These are phyloP conservation scores for Lipomyces spencermartinsiae DNA, from an alignment of 805 yeast genomes.

Conservation along the genomic window DNA sequence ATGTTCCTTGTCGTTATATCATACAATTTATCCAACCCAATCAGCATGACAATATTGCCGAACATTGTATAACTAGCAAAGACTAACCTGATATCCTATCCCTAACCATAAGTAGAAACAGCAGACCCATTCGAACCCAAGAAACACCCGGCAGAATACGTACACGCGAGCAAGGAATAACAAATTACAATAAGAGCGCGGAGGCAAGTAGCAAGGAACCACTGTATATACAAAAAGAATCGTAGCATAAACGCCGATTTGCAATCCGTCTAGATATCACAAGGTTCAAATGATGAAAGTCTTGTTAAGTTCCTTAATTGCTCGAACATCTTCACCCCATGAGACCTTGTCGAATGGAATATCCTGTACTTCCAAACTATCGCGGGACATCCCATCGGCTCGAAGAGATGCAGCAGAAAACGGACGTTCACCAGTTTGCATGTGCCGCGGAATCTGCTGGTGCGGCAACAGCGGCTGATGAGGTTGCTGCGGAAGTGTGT, in stretches of 20 bases:
- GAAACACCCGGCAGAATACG: neutral
- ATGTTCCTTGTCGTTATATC: neutral
- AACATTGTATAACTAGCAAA: neutral
- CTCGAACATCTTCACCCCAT: slow-evolving; percentile 45
- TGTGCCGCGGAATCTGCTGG: slow-evolving; percentile 22
- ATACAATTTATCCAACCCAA: slow-evolving; percentile 1
- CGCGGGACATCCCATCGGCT: slow-evolving; percentile 41
- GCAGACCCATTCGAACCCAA: neutral
- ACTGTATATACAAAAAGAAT: neutral
- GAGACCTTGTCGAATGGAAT: slow-evolving; percentile 41
- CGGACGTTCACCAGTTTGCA: slow-evolving; percentile 13
- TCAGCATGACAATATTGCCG: neutral
- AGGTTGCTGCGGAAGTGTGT: slow-evolving; percentile 14
- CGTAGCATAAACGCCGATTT: neutral
- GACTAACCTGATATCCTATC: neutral
- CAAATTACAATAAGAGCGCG: neutral
- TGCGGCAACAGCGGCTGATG: slow-evolving; percentile 23
- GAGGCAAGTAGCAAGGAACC: neutral
- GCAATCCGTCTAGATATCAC: slow-evolving; percentile 6
- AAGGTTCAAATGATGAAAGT: slow-evolving; percentile 31
- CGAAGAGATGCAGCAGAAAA: slow-evolving; percentile 42
- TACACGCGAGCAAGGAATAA: neutral
- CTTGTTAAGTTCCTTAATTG: slow-evolving; percentile 43
- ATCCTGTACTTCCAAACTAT: slow-evolving; percentile 35
- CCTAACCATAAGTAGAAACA: neutral